These are phyloP conservation scores for Ophiorrhiza pumila DNA, from an alignment of 257 asterid species.

Conservation along the genomic window DNA sequence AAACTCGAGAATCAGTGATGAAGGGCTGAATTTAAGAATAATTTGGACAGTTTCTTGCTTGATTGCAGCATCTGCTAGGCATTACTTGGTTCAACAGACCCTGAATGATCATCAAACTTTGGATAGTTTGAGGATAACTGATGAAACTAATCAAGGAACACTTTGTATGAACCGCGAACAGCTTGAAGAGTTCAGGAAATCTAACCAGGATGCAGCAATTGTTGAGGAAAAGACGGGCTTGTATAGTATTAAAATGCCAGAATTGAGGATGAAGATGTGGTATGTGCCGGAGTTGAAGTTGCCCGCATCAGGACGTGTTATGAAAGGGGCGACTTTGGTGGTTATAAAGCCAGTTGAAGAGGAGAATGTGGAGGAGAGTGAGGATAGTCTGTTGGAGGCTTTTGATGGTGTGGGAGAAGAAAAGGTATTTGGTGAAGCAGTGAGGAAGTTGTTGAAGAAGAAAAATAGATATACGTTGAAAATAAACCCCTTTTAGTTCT, in stretches of 20 bases:
- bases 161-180: conserved; percentile 47
- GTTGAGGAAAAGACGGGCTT: conserved; percentile 1
- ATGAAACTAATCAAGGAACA: conserved; percentile 56
- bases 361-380: conserved; percentile 24
- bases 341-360: conserved; percentile 48
- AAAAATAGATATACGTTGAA: conserved; percentile 57
- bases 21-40: conserved; percentile 53
- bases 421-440: conserved; percentile 41
- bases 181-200: conserved; percentile 43
- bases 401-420: conserved; percentile 34
- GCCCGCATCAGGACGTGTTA: conserved; percentile 39
- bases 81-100: conserved; percentile 39
- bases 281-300: conserved; percentile 52
- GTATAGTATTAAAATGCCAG: conserved; percentile 52
- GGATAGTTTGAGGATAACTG: conserved; percentile 41
- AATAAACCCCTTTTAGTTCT: conserved; percentile 73
- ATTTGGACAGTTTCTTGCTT: conserved; percentile 69
- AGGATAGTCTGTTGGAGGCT: conserved; percentile 39
- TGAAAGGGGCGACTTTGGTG: conserved; percentile 73
- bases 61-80: conserved; percentile 68
- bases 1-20: conserved; percentile 27
- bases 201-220: not conserved
- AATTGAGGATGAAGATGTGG: conserved; percentile 77
- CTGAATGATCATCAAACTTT: conserved; percentile 29
- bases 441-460: conserved; percentile 42